Evolutionary conservation across 306 rosid species (phyloP), one percentile per base, ranked within the genome.

Genomic region (Vigna radiata): DNA sequence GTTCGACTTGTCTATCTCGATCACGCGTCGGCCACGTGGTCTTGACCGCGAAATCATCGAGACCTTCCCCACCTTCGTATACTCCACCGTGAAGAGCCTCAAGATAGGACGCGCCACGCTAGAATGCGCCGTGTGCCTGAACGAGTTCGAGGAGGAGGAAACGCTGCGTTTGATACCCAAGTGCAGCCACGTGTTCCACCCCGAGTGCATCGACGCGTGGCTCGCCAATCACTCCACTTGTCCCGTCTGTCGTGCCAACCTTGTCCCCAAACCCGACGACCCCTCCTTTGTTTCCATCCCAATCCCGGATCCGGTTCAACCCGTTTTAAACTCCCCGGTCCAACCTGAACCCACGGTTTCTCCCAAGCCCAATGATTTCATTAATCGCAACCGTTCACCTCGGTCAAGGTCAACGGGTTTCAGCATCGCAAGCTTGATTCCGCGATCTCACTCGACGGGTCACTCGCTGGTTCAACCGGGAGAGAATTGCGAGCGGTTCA

Each of bases 51-150:
- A 79, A 8, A 67, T 89, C 79, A 86, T 90, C 46, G 84, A 83
- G 3, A 83, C 91, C 2, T 95, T 95, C 41, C 99, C 99, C 2
- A 88, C 92, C 0, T 90, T 95, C 48, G 84, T 88, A 0, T 95
- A 90, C 86, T 89, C 97, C 58, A 44, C 89, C 47, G 99, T 95
- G 25, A 95, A 90, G 77, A 87, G 78, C 0, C 90, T 76, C 3
- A 87, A 90, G 72, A 80, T 92, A 8, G 99, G 97, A 2, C 53
- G 76, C 4, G 87, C 83, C 39, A 18, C 97, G 12, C 86, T 95
- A 4, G 97, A 92, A 76, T 95, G 99, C 76, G 99, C 97, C n/a
- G 97, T 95, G 12, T 95, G 99, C 79, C 70, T 95, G 14, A 91
- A 84, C 83, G 99, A 90, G 53, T 95, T 95, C 50, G 81, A 89